phyloP scores from a whole-genome alignment of 73 alveolate genomes.

The Paramecium tetraurelia region DNA sequence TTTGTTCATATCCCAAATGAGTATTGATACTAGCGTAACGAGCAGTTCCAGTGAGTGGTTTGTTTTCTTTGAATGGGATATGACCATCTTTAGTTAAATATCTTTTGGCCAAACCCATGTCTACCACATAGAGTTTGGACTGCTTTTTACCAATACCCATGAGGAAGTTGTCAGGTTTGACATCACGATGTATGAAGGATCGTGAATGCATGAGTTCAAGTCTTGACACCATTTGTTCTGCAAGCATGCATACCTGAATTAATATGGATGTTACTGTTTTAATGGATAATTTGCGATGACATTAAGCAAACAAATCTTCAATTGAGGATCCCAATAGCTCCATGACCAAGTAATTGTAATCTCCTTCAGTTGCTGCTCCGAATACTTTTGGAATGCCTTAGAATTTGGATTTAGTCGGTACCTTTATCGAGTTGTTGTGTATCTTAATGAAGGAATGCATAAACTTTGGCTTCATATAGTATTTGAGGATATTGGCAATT shows the following conservation, averaged over 20 bases:
- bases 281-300: conserved; percentile 69
- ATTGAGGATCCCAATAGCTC: conserved; percentile 75
- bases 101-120: conserved; percentile 91
- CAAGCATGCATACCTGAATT: conserved; percentile 68
- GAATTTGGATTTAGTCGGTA: not conserved
- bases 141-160: conserved; percentile 73
- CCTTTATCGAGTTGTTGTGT: conserved; percentile 61
- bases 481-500: conserved; percentile 81
- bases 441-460: conserved; percentile 61
- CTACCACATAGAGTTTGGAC: conserved; percentile 79
- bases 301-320: conserved; percentile 67
- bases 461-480: conserved; percentile 80
- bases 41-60: conserved; percentile 94
- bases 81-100: conserved; percentile 66
- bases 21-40: conserved; percentile 81
- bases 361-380: conserved; percentile 79
- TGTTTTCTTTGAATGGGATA: conserved; percentile 80
- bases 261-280: conserved; percentile 65
- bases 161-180: conserved; percentile 88
- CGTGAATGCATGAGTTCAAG: conserved; percentile 78
- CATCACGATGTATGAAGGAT: conserved; percentile 82
- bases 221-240: conserved; percentile 75
- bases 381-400: conserved; percentile 73
- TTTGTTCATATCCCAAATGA: conserved; percentile 81
- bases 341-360: conserved; percentile 71